A percentile compares a stretch with the other conserved stretches of the same genome.
These are phyloP conservation scores for Peronospora tabacina DNA, from an alignment of 352 stramenopile species.

Conservation along the genomic window DNA sequence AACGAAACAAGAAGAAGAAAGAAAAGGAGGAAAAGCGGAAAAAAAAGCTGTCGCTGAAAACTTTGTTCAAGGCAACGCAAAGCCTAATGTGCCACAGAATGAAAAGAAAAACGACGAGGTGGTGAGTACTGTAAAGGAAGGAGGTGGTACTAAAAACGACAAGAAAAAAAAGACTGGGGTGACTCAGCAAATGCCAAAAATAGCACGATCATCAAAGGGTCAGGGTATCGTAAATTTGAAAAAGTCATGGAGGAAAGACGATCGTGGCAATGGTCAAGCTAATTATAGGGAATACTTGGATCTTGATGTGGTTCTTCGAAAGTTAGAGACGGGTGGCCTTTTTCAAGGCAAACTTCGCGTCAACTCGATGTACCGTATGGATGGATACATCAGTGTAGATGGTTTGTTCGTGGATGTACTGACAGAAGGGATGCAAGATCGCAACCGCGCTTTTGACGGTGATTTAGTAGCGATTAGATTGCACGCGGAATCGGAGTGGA, in stretches of 20 bases:
- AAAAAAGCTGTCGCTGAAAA: not conserved
- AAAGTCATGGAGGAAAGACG: conserved; percentile 6
- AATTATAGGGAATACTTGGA: conserved; percentile 38
- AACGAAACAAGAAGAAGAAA: conserved; percentile 3
- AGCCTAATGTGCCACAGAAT: conserved; percentile 3
- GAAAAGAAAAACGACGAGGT: conserved; percentile 2
- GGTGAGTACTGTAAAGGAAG: not conserved
- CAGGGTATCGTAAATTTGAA: conserved; percentile 2
- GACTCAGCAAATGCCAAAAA: conserved; percentile 1
- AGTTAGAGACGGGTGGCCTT: conserved; percentile 31
- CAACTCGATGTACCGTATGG: conserved; percentile 59
- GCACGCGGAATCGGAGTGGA: conserved; percentile 47
- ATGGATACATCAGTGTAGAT: conserved; percentile 74
- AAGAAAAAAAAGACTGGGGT: conserved; percentile 4
- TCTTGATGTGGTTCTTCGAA: conserved; percentile 24
- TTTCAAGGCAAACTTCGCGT: conserved; percentile 68
- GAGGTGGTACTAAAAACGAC: conserved; percentile 1
- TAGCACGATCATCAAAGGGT: not conserved
- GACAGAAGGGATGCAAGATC: conserved; percentile 57
- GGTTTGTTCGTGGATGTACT: conserved; percentile 68
- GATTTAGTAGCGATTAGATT: conserved; percentile 70
- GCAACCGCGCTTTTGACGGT: conserved; percentile 74
- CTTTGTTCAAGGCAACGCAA: conserved; percentile 1
- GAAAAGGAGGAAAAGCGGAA: conserved; percentile 15
- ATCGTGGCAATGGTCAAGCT: conserved; percentile 7